Conservation (phyloP, 352 stramenopile genomes). For the Aphanomyces stellatus region DNA sequence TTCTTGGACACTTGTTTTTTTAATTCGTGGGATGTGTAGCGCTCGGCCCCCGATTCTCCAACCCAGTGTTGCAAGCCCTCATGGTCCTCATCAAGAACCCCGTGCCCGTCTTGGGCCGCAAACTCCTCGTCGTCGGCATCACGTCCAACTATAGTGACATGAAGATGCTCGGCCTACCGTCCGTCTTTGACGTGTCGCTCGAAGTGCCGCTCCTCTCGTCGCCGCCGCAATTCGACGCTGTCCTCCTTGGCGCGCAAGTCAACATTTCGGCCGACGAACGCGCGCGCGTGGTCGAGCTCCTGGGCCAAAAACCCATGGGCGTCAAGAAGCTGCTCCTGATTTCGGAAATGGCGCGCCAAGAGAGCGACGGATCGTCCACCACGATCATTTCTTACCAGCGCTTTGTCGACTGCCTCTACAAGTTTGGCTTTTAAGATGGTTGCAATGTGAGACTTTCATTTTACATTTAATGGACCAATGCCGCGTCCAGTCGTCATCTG, state of each 20-base stretch:
- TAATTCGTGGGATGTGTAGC: constrained; percentile 29
- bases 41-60: constrained; percentile 96
- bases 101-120: constrained; percentile 86
- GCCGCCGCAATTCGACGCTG: constrained; percentile 83
- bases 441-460: neutral
- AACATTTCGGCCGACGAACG: constrained; percentile 57
- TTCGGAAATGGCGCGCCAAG: constrained; percentile 94
- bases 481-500: neutral
- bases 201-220: constrained; percentile 88
- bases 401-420: constrained; percentile 80
- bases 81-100: constrained; percentile 98
- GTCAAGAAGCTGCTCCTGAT: constrained; percentile 98
- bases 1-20: neutral
- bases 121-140: constrained; percentile 95
- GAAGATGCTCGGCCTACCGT: constrained; percentile 88
- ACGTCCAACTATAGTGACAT: constrained; percentile 89
- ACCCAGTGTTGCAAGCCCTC: constrained; percentile 97
- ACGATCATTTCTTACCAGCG: constrained; percentile 60
- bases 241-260: constrained; percentile 75
- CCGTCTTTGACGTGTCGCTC: constrained; percentile 92
- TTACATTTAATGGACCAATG: neutral
- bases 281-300: constrained; percentile 52
- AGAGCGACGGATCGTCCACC: constrained; percentile 26
- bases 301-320: constrained; percentile 90
- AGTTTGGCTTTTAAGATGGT: constrained; percentile 34